A percentile compares a stretch with the other conserved stretches of the same genome.
These are phyloP conservation scores for Theileria annulata DNA, from an alignment of 169 alveolate species.

Conservation along the genomic window DNA sequence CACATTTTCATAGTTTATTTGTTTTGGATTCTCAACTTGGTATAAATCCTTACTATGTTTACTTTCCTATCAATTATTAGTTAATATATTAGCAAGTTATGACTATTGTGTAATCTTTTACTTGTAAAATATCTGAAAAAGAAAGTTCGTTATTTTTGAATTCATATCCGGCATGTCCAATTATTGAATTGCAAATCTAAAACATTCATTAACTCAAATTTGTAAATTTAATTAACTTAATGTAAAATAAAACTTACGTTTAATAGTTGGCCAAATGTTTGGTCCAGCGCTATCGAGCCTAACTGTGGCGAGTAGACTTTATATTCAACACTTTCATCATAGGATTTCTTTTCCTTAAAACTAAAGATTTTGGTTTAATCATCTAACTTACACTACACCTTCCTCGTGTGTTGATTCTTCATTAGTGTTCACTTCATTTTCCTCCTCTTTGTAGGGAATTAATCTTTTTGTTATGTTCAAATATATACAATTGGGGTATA, in stretches of 20 bases:
- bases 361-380: conserved; percentile 3
- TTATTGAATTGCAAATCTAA: conserved; percentile 33
- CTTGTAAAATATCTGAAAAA: conserved; percentile 9
- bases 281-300: background rate
- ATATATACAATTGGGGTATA: conserved; percentile 28
- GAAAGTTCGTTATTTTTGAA: conserved; percentile 30
- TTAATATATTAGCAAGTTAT: too few species aligned
- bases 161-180: conserved; percentile 47
- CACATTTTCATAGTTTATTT: conserved; percentile 46
- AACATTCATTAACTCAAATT: background rate
- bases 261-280: conserved; percentile 3
- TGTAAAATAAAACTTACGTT: background rate
- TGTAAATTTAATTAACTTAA: conserved; percentile 6
- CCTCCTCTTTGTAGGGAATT: conserved; percentile 31
- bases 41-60: conserved; percentile 63
- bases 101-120: background rate
- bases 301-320: conserved; percentile 28
- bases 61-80: conserved; percentile 38
- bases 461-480: conserved; percentile 22
- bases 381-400: background rate
- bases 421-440: background rate
- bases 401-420: background rate
- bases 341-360: conserved; percentile 24
- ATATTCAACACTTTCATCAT: conserved; percentile 43
- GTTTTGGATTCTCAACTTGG: conserved; percentile 64